Evolutionary conservation across 106 monocot species (phyloP).

Genomic region (Chionographis japonica): DNA sequence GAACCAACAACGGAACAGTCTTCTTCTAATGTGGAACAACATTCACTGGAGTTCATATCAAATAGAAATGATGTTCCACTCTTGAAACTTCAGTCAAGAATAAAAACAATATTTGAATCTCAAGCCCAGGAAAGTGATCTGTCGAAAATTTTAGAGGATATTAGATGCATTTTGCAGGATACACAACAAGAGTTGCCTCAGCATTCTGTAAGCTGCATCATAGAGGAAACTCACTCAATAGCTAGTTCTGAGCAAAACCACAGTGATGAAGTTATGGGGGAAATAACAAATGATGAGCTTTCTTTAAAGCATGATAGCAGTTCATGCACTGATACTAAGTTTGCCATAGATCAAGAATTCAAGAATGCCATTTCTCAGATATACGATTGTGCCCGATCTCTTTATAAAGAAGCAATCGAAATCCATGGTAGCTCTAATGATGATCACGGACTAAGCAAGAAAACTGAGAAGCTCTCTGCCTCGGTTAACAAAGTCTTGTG

Average conservation of each 20-base stretch:
- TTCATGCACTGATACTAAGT: constrained; percentile 11
- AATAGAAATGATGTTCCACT: constrained; percentile 15
- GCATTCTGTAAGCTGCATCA: constrained; percentile 14
- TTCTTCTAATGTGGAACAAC: constrained; percentile 6
- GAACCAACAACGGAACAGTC: background rate
- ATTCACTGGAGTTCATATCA: background rate
- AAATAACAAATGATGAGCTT: constrained; percentile 6
- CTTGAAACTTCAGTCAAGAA: constrained; percentile 41
- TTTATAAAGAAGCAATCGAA: constrained; percentile 38
- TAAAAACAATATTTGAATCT: constrained; percentile 41
- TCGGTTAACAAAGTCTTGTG: constrained; percentile 45
- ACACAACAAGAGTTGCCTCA: constrained; percentile 32
- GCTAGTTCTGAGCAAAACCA: constrained; percentile 12
- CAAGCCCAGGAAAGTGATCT: constrained; percentile 27
- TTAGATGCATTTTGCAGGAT: constrained; percentile 49
- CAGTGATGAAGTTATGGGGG: constrained; percentile 9
- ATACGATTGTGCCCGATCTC: constrained; percentile 38
- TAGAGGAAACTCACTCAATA: constrained; percentile 16
- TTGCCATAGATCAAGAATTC: constrained; percentile 32
- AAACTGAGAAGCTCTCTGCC: constrained; percentile 50
- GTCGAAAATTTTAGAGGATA: constrained; percentile 47
- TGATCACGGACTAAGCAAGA: constrained; percentile 19
- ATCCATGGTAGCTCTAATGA: constrained; percentile 25
- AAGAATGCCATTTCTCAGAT: constrained; percentile 55
- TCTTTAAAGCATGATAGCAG: constrained; percentile 2